phyloP scores from a whole-genome alignment of 2,329 filamentous ascomycete species.

The Neonectria sp. region DNA sequence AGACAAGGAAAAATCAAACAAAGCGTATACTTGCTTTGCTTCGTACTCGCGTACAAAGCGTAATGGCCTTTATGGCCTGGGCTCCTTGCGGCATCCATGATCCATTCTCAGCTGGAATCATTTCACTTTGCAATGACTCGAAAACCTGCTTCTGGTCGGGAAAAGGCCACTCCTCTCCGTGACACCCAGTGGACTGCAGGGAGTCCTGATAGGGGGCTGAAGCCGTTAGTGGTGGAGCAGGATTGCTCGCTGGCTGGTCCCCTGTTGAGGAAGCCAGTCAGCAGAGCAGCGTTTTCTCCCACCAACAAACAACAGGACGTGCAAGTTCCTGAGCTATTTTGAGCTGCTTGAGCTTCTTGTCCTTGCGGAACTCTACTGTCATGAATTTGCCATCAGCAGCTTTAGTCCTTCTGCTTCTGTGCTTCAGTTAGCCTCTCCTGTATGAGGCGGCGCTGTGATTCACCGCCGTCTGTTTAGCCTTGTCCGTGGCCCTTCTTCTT shows the following conservation, averaged over 20 bases:
- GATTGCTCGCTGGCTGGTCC: background rate
- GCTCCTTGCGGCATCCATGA: too few relatives aligned
- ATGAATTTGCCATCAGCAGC: background rate
- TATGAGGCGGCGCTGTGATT: background rate
- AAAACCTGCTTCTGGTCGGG: background rate
- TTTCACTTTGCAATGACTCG: too few relatives aligned
- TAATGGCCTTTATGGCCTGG: background rate
- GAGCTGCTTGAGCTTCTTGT: background rate
- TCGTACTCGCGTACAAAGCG: background rate
- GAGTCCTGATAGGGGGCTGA: background rate
- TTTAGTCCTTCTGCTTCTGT: background rate
- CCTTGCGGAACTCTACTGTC: background rate
- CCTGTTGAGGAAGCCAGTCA: background rate
- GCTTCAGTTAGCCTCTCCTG: background rate
- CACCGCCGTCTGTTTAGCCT: background rate
- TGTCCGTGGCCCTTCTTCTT: background rate
- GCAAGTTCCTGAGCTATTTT: background rate
- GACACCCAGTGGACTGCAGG: background rate
- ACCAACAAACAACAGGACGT: background rate
- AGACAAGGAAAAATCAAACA: background rate
- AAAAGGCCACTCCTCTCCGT: background rate
- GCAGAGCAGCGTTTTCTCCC: background rate
- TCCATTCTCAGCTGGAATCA: too few relatives aligned
- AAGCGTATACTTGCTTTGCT: background rate
- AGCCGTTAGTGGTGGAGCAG: background rate